Evolutionary conservation across 2,329 filamentous ascomycete species (phyloP), one percentile per base, ranked within the genome.

Genomic region (Hypomyces rosellus): DNA sequence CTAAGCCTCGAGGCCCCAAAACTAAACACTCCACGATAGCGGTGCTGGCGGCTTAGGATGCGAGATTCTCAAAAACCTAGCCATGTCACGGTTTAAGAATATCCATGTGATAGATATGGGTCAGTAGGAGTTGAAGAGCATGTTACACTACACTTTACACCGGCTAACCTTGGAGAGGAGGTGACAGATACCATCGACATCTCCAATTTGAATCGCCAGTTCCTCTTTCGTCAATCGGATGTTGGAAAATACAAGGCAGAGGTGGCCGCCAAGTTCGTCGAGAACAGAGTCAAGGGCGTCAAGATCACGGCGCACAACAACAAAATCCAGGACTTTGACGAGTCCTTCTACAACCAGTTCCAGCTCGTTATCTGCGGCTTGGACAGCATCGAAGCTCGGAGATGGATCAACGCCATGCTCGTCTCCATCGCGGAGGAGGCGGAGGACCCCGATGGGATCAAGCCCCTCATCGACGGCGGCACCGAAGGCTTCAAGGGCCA

Each of bases 101-200:
- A 96, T 99, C 59, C 90, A 99, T 73, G 93, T 99, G 52, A 97
- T 99, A 61, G 93, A 99, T 71, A 99, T 99, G 93, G 89, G 87
- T 86, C 70, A 52, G 76, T 65, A n/a, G 6, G 33, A 20, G 20
- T 20, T 20, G 25, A 4, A 15, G n/a, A 11, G 25, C 22, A 9
- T 36, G 5, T 38, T 22, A 34, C 16, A 20, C 33, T 22, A 13
- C 9, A 5, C 15, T 5, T 5, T 20, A 15, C 16, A 5, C 44
- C 18, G n/a, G n/a, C 20, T 33, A 46, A 34, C 34, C 2, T 14
- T 12, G 22, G 42, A 42, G 33, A n/a, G 2, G 2, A n/a, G 4
- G 34, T n/a, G 9, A 30, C 58, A 89, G 90, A 99, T 69, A 99
- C 92, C 1, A 99, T 99, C 68, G 93, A 99, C 65, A 92, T 99